Evolutionary conservation across 495 filamentous ascomycete species (phyloP).

Genomic region (Annulohypoxylon stygium): DNA sequence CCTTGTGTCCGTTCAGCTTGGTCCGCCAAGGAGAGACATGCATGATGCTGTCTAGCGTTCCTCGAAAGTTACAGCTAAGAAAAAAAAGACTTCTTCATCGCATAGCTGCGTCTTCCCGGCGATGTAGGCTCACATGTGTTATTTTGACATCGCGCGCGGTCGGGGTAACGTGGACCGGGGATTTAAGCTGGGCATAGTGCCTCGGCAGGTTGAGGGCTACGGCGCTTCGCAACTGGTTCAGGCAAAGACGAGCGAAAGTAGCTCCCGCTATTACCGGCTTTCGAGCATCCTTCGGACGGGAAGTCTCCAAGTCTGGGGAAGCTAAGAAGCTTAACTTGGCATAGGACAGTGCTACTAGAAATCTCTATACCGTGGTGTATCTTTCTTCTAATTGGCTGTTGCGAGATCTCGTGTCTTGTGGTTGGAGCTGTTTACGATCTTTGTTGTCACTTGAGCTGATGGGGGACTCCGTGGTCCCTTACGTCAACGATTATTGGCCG

Average conservation of each 20-base stretch:
- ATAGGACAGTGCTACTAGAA: constrained; percentile 20
- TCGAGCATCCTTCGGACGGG: constrained; percentile 32
- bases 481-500: constrained; percentile 34
- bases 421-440: constrained; percentile 35
- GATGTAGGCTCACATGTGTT: constrained; percentile 37
- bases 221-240: constrained; percentile 23
- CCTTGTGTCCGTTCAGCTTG: constrained; percentile 2
- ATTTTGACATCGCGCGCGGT: constrained; percentile 24
- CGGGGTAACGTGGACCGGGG: constrained; percentile 16
- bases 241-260: constrained; percentile 26
- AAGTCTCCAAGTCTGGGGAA: constrained; percentile 42
- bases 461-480: constrained; percentile 31
- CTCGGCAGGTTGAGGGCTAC: constrained; percentile 38
- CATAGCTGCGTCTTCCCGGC: constrained; percentile 31
- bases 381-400: constrained; percentile 29
- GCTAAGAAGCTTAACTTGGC: constrained; percentile 29
- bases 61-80: constrained; percentile 23
- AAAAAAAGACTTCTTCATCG: constrained; percentile 27
- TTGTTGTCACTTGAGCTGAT: constrained; percentile 39
- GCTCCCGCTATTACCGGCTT: constrained; percentile 40
- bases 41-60: constrained; percentile 15
- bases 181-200: constrained; percentile 19
- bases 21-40: constrained; percentile 25
- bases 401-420: constrained; percentile 44
- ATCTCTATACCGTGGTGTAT: constrained; percentile 24